Base-by-base conservation (phyloP, 768 basidiomycete species). In the Tricholoma sp. region DNA sequence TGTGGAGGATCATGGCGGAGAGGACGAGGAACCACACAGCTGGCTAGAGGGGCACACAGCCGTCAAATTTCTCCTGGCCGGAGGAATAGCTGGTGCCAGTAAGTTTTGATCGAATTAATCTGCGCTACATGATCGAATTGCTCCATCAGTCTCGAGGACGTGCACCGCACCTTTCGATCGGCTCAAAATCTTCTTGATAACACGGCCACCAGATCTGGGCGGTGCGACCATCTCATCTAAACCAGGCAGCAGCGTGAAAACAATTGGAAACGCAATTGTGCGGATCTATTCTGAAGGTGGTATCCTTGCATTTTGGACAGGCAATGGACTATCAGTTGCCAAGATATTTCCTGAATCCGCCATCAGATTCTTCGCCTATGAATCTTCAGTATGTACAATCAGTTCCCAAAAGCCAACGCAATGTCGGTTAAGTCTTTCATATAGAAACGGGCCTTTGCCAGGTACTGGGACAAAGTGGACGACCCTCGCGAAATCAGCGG, bases 321-420 rank as follows among this genome's bases (percentile, higher is more conserved):
- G 97, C 6, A 97, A 94, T 66, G 89, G 87, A 34, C 77, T 99
- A 53, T 98, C 95, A 49, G 89, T 98, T 28, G 81, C 85, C 52
- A 98, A 98, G 77, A 97, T 98, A 60, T 90, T 98, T 60, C 95
- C 95, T 4, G 96, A 98, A 76, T 98, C 94, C 48, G 97, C 97
- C 28, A 97, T 98, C 80, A 98, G 98, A 72, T 98, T 99, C 76
- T 86, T 95, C 63, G 72, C 91, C 3, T 98, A 98, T 70, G 97
- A 98, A 72, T 88, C 91, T 56, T 86, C 93, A 54, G 93, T 94
- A 63, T 71, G 88, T 80, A 44, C 33, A 28, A 61, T 33, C 42
- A 59, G 42, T 31, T 31, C 15, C 8, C n/a, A 31, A 48, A 17
- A 32, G 28, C 20, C 7, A 45, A 18, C 6, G 24, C 44, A 24